These are phyloP conservation scores for Silene latifolia DNA, from an alignment of 148 eudicot genomes.

Conservation along the genomic window DNA sequence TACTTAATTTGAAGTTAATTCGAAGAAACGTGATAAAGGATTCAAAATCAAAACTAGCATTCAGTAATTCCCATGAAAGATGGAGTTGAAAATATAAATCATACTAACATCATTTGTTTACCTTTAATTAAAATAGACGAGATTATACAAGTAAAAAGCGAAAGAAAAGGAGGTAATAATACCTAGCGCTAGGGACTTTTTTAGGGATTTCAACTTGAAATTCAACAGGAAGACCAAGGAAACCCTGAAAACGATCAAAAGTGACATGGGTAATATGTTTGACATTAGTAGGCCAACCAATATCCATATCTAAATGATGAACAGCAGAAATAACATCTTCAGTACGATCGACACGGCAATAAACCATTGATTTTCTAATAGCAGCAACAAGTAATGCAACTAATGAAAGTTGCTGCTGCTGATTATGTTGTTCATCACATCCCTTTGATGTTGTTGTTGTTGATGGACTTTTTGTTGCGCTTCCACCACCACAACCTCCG, in stretches of 20 bases:
- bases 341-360: slow-evolving; percentile 40
- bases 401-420: slow-evolving; percentile 41
- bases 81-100: no score
- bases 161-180: neutral
- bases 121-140: neutral
- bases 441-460: slow-evolving; percentile 23
- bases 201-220: slow-evolving; percentile 63
- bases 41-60: no score
- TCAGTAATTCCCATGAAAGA: no score
- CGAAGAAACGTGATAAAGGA: no score
- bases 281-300: slow-evolving; percentile 96
- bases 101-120: no score
- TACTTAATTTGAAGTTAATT: no score
- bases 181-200: slow-evolving; percentile 91
- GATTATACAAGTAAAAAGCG: neutral
- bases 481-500: slow-evolving; percentile 33
- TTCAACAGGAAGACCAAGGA: slow-evolving; percentile 82
- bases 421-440: neutral
- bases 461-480: slow-evolving; percentile 22
- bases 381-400: slow-evolving; percentile 43
- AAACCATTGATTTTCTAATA: slow-evolving; percentile 49
- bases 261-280: slow-evolving; percentile 86
- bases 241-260: slow-evolving; percentile 80
- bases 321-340: slow-evolving; percentile 43
- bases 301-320: slow-evolving; percentile 81